A percentile compares a stretch with the other conserved stretches of the same genome.
Conservation (phyloP, 2,329 filamentous ascomycete genomes). For the Epichloe sibirici region DNA sequence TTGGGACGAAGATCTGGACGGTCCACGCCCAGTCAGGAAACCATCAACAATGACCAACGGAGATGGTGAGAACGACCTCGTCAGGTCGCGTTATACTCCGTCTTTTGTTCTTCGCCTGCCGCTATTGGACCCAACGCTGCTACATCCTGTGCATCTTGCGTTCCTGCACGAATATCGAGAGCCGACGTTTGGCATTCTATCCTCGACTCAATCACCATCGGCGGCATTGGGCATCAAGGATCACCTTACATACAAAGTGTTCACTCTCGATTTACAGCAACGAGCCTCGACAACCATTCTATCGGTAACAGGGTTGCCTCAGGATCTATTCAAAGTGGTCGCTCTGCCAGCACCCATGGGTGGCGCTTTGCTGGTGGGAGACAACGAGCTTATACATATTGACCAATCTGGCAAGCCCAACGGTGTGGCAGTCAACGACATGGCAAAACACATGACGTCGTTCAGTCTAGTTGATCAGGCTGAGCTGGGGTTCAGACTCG, state of each 20-base stretch:
- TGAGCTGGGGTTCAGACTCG: conserved; percentile 64
- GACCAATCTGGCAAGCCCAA: conserved; percentile 92
- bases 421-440: conserved; percentile 84
- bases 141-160: conserved; percentile 80
- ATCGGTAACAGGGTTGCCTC: conserved; percentile 73
- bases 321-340: conserved; percentile 73
- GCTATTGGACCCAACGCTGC: conserved; percentile 72
- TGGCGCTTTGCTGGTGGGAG: conserved; percentile 73
- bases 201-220: conserved; percentile 63
- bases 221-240: conserved; percentile 73
- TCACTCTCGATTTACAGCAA: conserved; percentile 88
- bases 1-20: conserved; percentile 74
- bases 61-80: conserved; percentile 13
- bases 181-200: conserved; percentile 90
- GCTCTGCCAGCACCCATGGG: conserved; percentile 78
- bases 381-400: conserved; percentile 86
- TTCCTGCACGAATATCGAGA: conserved; percentile 97
- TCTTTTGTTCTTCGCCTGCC: conserved; percentile 91
- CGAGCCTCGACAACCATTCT: conserved; percentile 86
- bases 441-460: conserved; percentile 68
- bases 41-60: conserved; percentile 21
- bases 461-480: conserved; percentile 84
- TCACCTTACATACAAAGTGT: conserved; percentile 80
- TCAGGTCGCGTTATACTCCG: conserved; percentile 59
- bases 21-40: conserved; percentile 44